Base-by-base conservation (phyloP, 75 land plant genomes). In the Cryptomeria japonica region DNA sequence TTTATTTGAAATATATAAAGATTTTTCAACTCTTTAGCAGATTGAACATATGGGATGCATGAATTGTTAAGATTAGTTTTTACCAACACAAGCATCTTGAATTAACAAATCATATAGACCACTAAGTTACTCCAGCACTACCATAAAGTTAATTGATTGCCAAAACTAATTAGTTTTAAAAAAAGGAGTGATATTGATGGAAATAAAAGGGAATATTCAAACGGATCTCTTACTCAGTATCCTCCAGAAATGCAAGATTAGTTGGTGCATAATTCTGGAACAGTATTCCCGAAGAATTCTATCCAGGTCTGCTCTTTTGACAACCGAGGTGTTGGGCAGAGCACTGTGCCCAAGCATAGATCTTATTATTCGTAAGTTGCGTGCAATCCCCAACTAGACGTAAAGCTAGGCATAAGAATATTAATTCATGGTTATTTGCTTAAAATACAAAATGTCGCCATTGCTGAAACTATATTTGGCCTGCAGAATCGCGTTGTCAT, bases 261-360 rank as follows among this genome's bases (percentile, higher is more conserved):
- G 56, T 34, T 64, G 85, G 68, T 80, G 4, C 53, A 34, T 83
- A 42, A 44, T 18, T n/a, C 42, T 2, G 28, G 38, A 32, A 49
- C 37, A 64, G 85, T 58, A 76, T 25, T 47, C 64, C 47, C 28
- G 55, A 22, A 75, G 19, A 83, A 80, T 77, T 94, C 95, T 31
- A 89, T 97, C 72, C 95, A 97, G 89, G 93, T 93, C 18, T 98
- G 99, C 87, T 91, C 96, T 64, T 97, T 97, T 83, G 99, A 98
- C 87, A 98, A 98, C 89, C 94, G 99, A 14, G 99, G 99, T 64
- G 92, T 95, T 88, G 99, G 99, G 84, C 92, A 87, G 89, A 97
- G 97, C 88, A 93, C 97, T 18, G 88, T 92, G n/a, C 99, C 99
- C 34, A 88, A 87, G 56, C 89, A 87, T 75, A 97, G 93, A 87